Conservation (phyloP, 768 basidiomycete species). For the Kwoniella europaea region DNA sequence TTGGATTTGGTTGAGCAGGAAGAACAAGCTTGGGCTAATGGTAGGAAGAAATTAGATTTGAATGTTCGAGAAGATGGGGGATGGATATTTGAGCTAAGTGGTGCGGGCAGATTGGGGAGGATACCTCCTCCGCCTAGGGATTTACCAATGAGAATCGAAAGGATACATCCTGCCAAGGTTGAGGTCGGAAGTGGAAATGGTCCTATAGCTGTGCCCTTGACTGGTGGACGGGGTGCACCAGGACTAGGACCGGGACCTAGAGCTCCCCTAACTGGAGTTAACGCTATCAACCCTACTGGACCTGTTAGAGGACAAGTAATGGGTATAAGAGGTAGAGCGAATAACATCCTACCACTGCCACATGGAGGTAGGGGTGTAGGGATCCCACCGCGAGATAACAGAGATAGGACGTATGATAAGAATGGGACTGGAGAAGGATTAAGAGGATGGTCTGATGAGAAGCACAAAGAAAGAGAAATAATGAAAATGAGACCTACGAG, state of each 20-base stretch:
- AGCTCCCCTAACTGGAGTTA: constrained; percentile 25
- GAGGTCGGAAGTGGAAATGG: not conserved
- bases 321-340: constrained; percentile 24
- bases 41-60: constrained; percentile 53
- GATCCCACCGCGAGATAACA: not conserved
- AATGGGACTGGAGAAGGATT: constrained; percentile 1
- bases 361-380: not conserved
- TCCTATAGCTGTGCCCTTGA: constrained; percentile 2
- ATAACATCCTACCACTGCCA: not conserved
- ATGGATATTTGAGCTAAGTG: constrained; percentile 34
- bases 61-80: constrained; percentile 38
- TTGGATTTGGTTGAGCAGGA: constrained; percentile 48
- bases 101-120: constrained; percentile 24
- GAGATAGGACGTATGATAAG: constrained; percentile 15
- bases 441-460: constrained; percentile 15
- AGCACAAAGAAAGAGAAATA: constrained; percentile 24
- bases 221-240: not conserved
- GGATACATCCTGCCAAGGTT: not conserved
- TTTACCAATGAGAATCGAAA: not conserved
- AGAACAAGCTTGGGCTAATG: constrained; percentile 54
- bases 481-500: constrained; percentile 34
- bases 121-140: constrained; percentile 8
- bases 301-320: constrained; percentile 8
- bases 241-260: not conserved
- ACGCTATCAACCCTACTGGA: constrained; percentile 16